Evolutionary conservation across 345 rosid species (phyloP).

Genomic region (Erucastrum elatum): DNA sequence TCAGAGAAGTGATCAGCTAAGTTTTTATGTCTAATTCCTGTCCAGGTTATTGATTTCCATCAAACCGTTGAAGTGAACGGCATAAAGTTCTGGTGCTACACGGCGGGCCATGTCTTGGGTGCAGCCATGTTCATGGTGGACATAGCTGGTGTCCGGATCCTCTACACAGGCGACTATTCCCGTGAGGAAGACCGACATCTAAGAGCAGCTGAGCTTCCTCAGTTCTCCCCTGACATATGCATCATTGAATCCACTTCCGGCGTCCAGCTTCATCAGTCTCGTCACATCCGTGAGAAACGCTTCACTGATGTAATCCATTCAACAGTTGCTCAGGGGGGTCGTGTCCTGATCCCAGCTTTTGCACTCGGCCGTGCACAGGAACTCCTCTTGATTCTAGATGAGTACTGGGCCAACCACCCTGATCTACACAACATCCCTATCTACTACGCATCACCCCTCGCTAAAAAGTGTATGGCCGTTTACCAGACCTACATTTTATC

Average conservation of each 20-base stretch:
- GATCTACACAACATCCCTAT: constrained; percentile 90
- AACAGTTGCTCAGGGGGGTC: constrained; percentile 85
- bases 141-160: constrained; percentile 87
- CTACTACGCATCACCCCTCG: constrained; percentile 94
- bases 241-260: constrained; percentile 94
- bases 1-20: neutral
- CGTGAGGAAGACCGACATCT: constrained; percentile 96
- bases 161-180: constrained; percentile 94
- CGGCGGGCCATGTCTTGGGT: constrained; percentile 98
- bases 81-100: constrained; percentile 94
- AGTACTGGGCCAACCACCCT: constrained; percentile 85
- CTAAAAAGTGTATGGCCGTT: constrained; percentile 93
- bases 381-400: constrained; percentile 80
- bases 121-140: constrained; percentile 99
- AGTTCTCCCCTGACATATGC: constrained; percentile 95
- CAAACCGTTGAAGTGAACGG: constrained; percentile 90
- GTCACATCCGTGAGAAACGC: constrained; percentile 85
- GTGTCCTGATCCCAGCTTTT: constrained; percentile 81
- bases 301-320: constrained; percentile 92
- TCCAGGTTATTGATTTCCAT: constrained; percentile 72
- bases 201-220: constrained; percentile 93
- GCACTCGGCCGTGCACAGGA: constrained; percentile 90
- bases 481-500: constrained; percentile 94
- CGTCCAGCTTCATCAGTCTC: constrained; percentile 93
- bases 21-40: neutral